Base-by-base conservation (phyloP, 1,139 yeast species). In the Yamadazyma spencermartinsiae region DNA sequence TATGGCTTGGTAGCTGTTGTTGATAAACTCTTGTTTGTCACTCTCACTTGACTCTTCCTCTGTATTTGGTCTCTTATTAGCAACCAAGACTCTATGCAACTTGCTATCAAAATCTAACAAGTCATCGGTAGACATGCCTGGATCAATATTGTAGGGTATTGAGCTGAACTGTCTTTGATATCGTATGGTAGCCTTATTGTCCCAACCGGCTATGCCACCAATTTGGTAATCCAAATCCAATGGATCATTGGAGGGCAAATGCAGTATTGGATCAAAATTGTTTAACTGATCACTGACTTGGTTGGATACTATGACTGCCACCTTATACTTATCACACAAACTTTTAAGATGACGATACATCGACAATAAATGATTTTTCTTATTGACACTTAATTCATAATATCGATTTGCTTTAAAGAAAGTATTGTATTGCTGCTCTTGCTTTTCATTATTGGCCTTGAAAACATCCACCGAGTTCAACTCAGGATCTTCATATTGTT, bases 141-240 rank as follows among this genome's bases (percentile, higher is more conserved):
- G 12, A 4, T 13, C 13, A 20, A 7, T 25, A 6, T 3, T 4
- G 6, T 12, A 11, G 4, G 27, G 21, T 9, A 23, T 12, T 11
- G 15, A 21, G n/a, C 35, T 24, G 15, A 23, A 17, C 13, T 14
- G 19, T 13, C 14, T 21, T 15, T 21, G 17, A 28, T 13, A 26
- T 21, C 15, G 10, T 16, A 16, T 14, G 12, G 15, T 29, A 29
- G 25, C 9, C 24, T 19, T 14, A 36, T 61, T 61, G 44, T 78
- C 82, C 96, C 96, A 88, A 0, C 96, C 96, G 4, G 80, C 72
- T 40, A 78, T 66, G 72, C 84, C 79, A 2, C 94, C 86, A 13
- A 81, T 51, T 53, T 88, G 96, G 51, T 80, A 80, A 44, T 85
- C 86, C 41, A 76, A 63, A 35, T 73, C 76, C 42, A 79, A 56